phyloP scores from a whole-genome alignment of 2,329 filamentous ascomycete genomes.

The Pseudogymnoascus sp. region DNA sequence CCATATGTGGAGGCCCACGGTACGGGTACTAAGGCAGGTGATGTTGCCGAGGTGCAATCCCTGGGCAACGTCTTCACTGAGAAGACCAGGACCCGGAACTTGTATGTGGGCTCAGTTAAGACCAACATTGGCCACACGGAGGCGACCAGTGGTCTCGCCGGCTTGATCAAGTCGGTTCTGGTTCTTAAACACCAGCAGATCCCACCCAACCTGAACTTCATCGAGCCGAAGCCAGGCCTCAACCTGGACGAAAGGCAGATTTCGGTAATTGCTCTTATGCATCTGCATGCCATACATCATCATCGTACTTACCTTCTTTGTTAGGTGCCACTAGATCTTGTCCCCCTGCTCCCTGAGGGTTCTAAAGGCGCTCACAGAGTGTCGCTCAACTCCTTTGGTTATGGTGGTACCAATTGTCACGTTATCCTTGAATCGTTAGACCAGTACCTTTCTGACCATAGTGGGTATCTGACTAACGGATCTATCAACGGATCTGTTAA shows the following conservation, averaged over 20 bases:
- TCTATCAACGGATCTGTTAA: not conserved
- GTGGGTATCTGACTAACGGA: not conserved
- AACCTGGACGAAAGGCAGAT: constrained; percentile 3
- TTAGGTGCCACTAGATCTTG: constrained; percentile 8
- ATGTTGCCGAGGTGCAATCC: constrained; percentile 11
- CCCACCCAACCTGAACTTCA: constrained; percentile 16
- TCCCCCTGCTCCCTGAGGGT: not conserved
- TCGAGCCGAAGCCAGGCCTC: not conserved
- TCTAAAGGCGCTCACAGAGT: not conserved
- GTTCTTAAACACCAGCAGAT: constrained; percentile 29
- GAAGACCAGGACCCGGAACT: not conserved
- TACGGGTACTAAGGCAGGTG: constrained; percentile 13
- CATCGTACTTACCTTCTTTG: not conserved
- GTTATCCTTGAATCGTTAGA: constrained; percentile 27
- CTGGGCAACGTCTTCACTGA: not conserved
- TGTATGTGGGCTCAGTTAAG: constrained; percentile 17
- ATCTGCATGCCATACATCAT: constrained; percentile 10
- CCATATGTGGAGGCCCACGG: constrained; percentile 16
- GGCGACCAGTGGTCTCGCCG: constrained; percentile 29
- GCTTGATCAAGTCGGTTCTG: constrained; percentile 34
- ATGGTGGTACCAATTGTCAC: constrained; percentile 41
- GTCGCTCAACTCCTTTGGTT: constrained; percentile 30
- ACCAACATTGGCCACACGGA: constrained; percentile 18
- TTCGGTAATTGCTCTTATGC: constrained; percentile 9
- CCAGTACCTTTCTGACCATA: not conserved